Evolutionary conservation across 192 early-diverging fungal species (phyloP), one percentile per base, ranked within the genome.

Genomic region (Backusella psychrophila): DNA sequence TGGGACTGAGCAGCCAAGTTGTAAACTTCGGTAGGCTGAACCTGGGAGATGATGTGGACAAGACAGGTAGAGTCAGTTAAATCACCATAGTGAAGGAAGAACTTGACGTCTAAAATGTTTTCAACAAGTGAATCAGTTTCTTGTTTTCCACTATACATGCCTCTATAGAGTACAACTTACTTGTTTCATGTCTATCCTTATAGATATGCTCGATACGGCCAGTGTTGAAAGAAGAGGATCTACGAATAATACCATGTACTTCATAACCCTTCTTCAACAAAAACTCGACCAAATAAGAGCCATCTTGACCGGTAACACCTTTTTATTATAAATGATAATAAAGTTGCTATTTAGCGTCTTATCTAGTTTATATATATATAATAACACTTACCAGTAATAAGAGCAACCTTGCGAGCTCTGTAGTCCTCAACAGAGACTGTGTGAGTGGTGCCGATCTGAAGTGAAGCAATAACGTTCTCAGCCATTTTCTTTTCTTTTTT

Each of bases 181-280:
- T 82, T 74, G 70, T 65, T 75, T 85, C 86, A 71, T 93, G 92
- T 72, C 82, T 84, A 82, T 93, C 92, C 75, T 87, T 87, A 79
- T 94, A 94, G 67, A 94, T 85, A 81, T 93, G 92, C 67, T 91
- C 89, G 77, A 94, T 93, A 79, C 93, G 85, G 31, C 92, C 92
- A 42, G 93, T 94, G 80, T 94, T 94, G 87, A 94, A 94, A n/a
- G 93, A 94, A 26, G 93, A 94, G 6, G 93, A 94, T 53, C 93
- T 87, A 70, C 93, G 90, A 66, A 94, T 92, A 78, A 94, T 91
- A 59, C 93, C 93, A 71, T 94, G 93, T 49, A 94, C 93, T 69
- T 85, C 88, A 78, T 94, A 94, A 79, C 91, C 92, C 86, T 93
- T 94, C 39, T 76, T 77, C 59, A 94, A 82, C 44, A 94, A 82